Base-by-base conservation (phyloP, 2,329 filamentous ascomycete species). In the Ophidiomyces ophidiicola region DNA sequence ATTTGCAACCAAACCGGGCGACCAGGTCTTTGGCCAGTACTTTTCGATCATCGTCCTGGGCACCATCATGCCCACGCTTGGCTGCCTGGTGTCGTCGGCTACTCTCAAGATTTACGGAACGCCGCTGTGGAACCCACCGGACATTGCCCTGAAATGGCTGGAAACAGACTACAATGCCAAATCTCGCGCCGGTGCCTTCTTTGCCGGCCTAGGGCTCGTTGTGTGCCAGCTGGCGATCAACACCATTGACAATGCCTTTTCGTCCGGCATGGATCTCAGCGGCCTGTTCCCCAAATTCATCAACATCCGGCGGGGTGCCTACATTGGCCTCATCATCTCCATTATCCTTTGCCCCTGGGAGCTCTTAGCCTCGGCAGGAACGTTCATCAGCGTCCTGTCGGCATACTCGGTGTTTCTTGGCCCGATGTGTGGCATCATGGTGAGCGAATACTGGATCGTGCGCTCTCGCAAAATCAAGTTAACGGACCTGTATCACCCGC, bases 301-400 rank as follows among this genome's bases (percentile, higher is more conserved):
- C 53, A 73, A 72, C 49, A 74, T 75, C 46, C 59, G 71, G 2
- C 64, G 72, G 3, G 72, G 72, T 1, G 62, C 63, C 1, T 70
- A 70, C 43, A 56, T 73, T 36, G 39, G 34, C 14, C 31, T 37
- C 6, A 12, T 45, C 30, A 38, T 46, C 31, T 41, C 38, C 17
- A 39, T 46, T 30, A 43, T 39, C 6, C 25, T 37, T 6, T 37
- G 65, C 43, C 71, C 70, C 0, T 75, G 70, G 71, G 55, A 72
- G 41, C 57, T 73, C 0, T 54, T 73, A 3, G 59, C 61, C 5
- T 60, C 56, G 0, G 66, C 69, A 1, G 52, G 57, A 6, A 64
- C 61, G 0, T 70, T 72, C 53, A 62, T 70, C 44, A 59, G 53
- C 17, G 67, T 70, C 1, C 51, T 71, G 11, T 58, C 51, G 4